A percentile compares a stretch with the other conserved stretches of the same genome.
phyloP scores from a whole-genome alignment of 169 alveolate genomes.

The Amoebophrya sp. region DNA sequence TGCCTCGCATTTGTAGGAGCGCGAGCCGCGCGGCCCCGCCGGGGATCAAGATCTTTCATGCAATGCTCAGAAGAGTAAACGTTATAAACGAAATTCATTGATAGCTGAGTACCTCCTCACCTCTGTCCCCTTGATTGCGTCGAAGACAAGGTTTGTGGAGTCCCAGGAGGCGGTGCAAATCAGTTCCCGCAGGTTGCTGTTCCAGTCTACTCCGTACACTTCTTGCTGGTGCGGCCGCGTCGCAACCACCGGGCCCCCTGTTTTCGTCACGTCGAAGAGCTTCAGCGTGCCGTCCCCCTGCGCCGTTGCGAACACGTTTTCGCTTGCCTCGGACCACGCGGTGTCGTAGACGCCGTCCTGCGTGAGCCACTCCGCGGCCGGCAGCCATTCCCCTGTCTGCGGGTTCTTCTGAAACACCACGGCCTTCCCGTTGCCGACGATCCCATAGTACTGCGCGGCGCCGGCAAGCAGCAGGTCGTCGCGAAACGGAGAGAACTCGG shows the following conservation, averaged over 20 bases:
- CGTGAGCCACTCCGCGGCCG: neutral
- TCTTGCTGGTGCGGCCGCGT: neutral
- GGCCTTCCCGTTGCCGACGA: neutral
- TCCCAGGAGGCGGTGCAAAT: neutral
- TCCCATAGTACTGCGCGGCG: neutral
- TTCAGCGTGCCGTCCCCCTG: neutral
- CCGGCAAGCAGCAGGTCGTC: neutral
- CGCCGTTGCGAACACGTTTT: neutral
- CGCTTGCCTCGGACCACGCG: neutral
- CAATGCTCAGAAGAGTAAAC: too few relatives aligned
- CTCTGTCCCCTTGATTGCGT: too few relatives aligned
- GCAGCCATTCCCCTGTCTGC: neutral
- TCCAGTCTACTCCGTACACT: neutral
- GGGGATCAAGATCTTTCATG: too few relatives aligned
- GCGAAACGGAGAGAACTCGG: neutral
- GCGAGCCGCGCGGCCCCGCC: too few relatives aligned
- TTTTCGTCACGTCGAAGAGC: neutral
- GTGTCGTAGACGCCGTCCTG: neutral
- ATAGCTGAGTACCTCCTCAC: too few relatives aligned
- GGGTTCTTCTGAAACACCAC: neutral
- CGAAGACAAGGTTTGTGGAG: neutral
- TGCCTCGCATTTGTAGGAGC: too few relatives aligned
- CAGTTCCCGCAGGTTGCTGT: neutral
- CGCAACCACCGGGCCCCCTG: neutral
- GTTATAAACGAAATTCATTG: too few relatives aligned